Evolutionary conservation across 2,329 filamentous ascomycete species (phyloP), one percentile per base, ranked within the genome.

Genomic region (Emericellopsis atlantica): DNA sequence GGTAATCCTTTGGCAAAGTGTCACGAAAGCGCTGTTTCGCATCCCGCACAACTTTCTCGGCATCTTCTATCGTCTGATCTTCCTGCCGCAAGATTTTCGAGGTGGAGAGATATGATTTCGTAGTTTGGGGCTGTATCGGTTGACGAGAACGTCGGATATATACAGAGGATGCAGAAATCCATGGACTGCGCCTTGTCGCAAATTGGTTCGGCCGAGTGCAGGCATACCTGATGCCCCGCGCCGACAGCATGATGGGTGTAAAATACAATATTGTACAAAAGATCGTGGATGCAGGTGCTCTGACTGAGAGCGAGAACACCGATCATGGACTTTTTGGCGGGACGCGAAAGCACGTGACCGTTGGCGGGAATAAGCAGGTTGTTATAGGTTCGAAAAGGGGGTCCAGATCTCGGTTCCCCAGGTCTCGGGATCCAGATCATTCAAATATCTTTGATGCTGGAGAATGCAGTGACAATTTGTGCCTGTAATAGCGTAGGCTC

Each of bases 21-120:
- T 92, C 80, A 45, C 87, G 81, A 57, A 87, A 93, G 8, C 76
- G 70, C 47, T 85, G 80, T 51, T 82, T 77, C 31, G 85, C 81
- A 49, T 77, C 69, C 42, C 83, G 76, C 26, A 86, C 86, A 42
- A 76, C 32, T 15, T 15, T 35, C 32, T 35, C 32, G 3, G 32
- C n/a, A 9, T 29, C 26, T 29, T 29, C 26, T 65, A 5, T 73
- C 65, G 10, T 55, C 47, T 4, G 45, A 21, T 44, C 38, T 14
- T 51, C 50, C 36, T 54, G 49, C 45, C 45, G 49, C 37, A 49
- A 43, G 40, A 31, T 40, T 45, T 45, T 46, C n/a, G 54, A 55
- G 4, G 42, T 50, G 26, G 59, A 59, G 48, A 61, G 54, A 29
- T 29, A 9, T 29, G 26, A 29, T 29, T 29, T 29, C 9, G 12